phyloP scores from a whole-genome alignment of 768 basidiomycete species.

The Tulasnella calospora region DNA sequence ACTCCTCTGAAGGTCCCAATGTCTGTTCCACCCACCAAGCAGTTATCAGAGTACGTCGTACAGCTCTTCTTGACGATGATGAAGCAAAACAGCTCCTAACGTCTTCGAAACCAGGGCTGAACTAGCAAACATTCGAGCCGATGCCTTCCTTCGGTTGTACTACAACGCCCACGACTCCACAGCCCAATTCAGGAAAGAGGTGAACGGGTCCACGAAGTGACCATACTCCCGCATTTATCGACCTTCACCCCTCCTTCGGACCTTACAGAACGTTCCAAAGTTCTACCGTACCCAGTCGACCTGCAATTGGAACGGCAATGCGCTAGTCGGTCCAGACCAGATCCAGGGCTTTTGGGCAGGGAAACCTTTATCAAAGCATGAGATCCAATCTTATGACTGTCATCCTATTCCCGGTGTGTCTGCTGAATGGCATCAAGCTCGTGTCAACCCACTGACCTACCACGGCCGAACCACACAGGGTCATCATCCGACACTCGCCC shows the following conservation, averaged over 20 bases:
- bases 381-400: constrained; percentile 83
- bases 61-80: background rate
- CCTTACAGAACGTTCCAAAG: constrained; percentile 59
- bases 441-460: background rate
- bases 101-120: constrained; percentile 53
- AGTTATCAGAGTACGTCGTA: background rate
- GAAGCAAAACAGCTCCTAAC: background rate
- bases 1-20: background rate
- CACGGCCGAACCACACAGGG: background rate
- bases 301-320: constrained; percentile 80
- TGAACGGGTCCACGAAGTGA: background rate
- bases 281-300: constrained; percentile 76
- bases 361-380: constrained; percentile 58
- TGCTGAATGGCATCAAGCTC: background rate
- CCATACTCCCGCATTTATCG: background rate
- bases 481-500: constrained; percentile 38
- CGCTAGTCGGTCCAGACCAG: constrained; percentile 66
- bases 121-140: constrained; percentile 77
- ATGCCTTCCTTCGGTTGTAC: constrained; percentile 76
- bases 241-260: no score
- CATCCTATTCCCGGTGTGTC: constrained; percentile 75
- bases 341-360: constrained; percentile 36
- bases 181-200: constrained; percentile 44
- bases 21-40: background rate
- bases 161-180: constrained; percentile 77